These are phyloP conservation scores for Mycosphaerella arachidis DNA, from an alignment of 2,329 filamentous ascomycete species.

Conservation along the genomic window DNA sequence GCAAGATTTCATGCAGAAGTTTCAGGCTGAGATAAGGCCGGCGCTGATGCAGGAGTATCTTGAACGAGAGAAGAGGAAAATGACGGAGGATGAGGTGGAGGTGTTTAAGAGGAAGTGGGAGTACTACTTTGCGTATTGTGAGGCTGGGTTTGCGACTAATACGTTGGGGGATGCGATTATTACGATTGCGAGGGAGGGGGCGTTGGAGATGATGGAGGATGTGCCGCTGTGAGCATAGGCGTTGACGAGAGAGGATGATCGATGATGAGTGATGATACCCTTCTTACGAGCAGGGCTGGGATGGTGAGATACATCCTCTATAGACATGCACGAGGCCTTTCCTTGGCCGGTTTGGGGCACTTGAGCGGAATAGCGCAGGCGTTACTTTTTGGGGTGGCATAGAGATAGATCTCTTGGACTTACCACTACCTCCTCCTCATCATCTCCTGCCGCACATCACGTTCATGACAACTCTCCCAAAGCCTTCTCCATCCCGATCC, in stretches of 20 bases:
- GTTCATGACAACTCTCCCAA: background rate
- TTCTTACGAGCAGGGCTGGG: background rate
- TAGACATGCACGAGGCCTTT: background rate
- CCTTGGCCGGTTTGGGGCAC: background rate
- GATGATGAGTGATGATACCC: background rate
- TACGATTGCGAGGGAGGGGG: slow-evolving; percentile 62
- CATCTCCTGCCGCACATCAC: background rate
- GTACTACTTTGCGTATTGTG: slow-evolving; percentile 74
- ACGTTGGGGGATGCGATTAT: slow-evolving; percentile 69
- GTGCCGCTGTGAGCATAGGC: slow-evolving; percentile 63
- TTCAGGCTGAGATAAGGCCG: slow-evolving; percentile 56
- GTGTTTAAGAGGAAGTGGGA: slow-evolving; percentile 70
- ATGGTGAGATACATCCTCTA: background rate
- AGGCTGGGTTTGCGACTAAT: slow-evolving; percentile 68
- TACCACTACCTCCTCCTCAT: background rate
- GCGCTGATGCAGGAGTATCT: slow-evolving; percentile 55
- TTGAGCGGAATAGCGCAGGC: background rate
- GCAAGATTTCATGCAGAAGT: slow-evolving; percentile 61
- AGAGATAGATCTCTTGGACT: background rate
- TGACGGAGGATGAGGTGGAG: slow-evolving; percentile 59
- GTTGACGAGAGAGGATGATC: too few species aligned
- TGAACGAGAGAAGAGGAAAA: slow-evolving; percentile 32
- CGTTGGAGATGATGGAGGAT: slow-evolving; percentile 64
- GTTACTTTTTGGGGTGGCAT: background rate
- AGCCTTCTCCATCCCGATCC: background rate